Percentiles rank a stretch among this genome's conserved stretches.
Evolutionary conservation across 2,329 filamentous ascomycete genomes (phyloP).

Genomic region (Emmonsiellopsis sp.): DNA sequence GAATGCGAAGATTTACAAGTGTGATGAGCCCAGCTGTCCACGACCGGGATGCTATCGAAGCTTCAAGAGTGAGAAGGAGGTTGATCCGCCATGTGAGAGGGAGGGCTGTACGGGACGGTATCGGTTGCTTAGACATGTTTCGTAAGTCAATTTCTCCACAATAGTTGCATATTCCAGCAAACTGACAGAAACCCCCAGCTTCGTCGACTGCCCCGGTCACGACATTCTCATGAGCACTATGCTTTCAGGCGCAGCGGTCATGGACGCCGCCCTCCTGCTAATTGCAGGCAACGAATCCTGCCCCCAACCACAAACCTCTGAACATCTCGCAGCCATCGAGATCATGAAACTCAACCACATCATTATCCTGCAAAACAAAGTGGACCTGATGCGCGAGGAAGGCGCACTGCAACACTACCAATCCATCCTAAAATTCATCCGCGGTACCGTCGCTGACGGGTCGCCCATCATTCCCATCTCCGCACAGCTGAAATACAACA

Average conservation of each 20-base stretch:
- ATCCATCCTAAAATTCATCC: constrained; percentile 96
- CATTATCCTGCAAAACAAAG: constrained; percentile 99
- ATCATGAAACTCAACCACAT: constrained; percentile 99
- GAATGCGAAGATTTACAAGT: constrained; percentile 99
- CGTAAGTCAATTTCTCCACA: constrained; percentile 48
- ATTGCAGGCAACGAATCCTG: constrained; percentile 98
- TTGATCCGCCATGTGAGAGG: constrained; percentile 90
- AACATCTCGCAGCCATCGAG: constrained; percentile 97
- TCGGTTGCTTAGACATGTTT: constrained; percentile 81
- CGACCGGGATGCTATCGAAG: constrained; percentile 91
- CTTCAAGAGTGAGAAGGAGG: constrained; percentile 98
- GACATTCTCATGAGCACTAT: constrained; percentile 99
- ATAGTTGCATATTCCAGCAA: constrained; percentile 6
- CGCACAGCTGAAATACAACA: constrained; percentile 98
- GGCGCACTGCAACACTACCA: constrained; percentile 89
- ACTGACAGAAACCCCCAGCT: constrained; percentile 43
- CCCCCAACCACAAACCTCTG: constrained; percentile 95
- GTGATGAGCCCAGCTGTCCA: constrained; percentile 83
- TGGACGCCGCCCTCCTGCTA: constrained; percentile 93
- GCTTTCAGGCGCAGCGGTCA: constrained; percentile 98
- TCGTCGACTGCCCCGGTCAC: constrained; percentile 98
- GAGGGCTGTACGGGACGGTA: constrained; percentile 86
- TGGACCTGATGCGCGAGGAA: constrained; percentile 96
- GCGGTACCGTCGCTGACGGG: constrained; percentile 91
- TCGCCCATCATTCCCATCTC: constrained; percentile 94